These are phyloP conservation scores for Thermochaetoides thermophila DNA, from an alignment of 495 filamentous ascomycete species.

Conservation along the genomic window DNA sequence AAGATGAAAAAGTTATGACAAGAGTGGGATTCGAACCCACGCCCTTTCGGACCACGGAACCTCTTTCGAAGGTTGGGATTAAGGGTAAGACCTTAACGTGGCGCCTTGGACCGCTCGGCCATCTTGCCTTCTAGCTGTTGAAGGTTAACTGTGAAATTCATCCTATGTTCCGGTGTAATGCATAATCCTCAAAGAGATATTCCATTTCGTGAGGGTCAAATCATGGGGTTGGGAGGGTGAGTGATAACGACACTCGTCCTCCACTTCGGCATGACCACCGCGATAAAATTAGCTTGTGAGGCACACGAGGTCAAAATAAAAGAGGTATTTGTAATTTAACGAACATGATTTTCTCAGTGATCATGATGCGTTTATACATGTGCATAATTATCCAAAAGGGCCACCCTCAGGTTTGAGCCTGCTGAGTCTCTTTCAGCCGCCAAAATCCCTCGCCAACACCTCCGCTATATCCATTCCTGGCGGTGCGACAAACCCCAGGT, in stretches of 20 bases:
- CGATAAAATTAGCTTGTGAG: too few relatives aligned
- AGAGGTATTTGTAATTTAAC: too few relatives aligned
- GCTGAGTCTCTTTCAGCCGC: too few relatives aligned
- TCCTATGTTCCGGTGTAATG: not conserved
- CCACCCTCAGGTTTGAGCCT: too few relatives aligned
- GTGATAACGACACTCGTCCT: too few relatives aligned
- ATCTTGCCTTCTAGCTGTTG: conserved; percentile 8
- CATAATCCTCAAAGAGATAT: not conserved
- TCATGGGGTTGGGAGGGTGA: too few relatives aligned
- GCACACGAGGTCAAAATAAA: too few relatives aligned
- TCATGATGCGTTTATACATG: too few relatives aligned
- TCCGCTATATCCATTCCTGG: conserved; percentile 20
- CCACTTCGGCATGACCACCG: too few relatives aligned
- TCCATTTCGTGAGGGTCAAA: too few relatives aligned
- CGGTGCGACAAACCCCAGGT: conserved; percentile 47
- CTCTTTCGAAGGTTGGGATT: conserved; percentile 6
- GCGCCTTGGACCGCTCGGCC: conserved; percentile 16
- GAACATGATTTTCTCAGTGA: too few relatives aligned
- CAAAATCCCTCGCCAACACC: conserved; percentile 10
- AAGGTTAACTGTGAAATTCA: not conserved
- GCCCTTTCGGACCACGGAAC: conserved; percentile 25
- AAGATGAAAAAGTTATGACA: conserved; percentile 9
- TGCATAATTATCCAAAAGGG: too few relatives aligned
- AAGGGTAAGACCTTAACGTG: conserved; percentile 15
- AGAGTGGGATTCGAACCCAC: conserved; percentile 28